Evolutionary conservation across 192 early-diverging fungal species (phyloP), one percentile per base, ranked within the genome.

Genomic region (Coemansia sp.): DNA sequence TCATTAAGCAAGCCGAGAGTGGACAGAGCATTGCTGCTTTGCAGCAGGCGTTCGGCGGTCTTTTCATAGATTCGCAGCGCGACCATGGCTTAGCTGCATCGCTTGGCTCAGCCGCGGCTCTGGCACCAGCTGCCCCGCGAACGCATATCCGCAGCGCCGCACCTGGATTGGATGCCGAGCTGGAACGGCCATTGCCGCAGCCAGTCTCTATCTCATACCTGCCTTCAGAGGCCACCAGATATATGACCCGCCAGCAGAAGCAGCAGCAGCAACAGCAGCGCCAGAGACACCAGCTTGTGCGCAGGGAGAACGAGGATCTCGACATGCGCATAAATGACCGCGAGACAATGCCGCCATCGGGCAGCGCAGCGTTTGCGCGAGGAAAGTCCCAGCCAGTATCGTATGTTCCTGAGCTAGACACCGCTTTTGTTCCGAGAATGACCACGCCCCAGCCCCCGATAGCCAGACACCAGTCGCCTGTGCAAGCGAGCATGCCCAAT

Each of bases 341-440:
- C 22, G 24, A 25, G n/a, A 25, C 22, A n/a, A n/a, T n/a, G n/a
- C n/a, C n/a, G 22, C 49, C 22, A 4, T 27, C 49, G 19, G 22
- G 49, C 24, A 23, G 58, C 28, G 27, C 11, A 3, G 42, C 25
- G 22, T 6, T 8, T 49, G 39, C 49, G 51, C 68, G 74, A 5
- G 74, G 74, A 18, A 62, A 59, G 61, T 75, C 74, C 27, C 74
- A 75, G 64, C 74, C 74, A 0, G 46, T 51, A 19, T 4, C 58
- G 36, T 58, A 69, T 14, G 51, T 47, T 7, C 9, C 62, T 16
- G 64, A 58, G 50, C 59, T 59, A 28, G 59, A 58, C 8, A 27
- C 39, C 6, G 32, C 52, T 18, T 32, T 57, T n/a, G 51, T 60
- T 11, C 63, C 58, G n/a, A 45, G 74, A 4, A 29, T 61, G 46